Evolutionary conservation across 805 yeast species (phyloP).

Genomic region (Saccharomycopsis malanga): DNA sequence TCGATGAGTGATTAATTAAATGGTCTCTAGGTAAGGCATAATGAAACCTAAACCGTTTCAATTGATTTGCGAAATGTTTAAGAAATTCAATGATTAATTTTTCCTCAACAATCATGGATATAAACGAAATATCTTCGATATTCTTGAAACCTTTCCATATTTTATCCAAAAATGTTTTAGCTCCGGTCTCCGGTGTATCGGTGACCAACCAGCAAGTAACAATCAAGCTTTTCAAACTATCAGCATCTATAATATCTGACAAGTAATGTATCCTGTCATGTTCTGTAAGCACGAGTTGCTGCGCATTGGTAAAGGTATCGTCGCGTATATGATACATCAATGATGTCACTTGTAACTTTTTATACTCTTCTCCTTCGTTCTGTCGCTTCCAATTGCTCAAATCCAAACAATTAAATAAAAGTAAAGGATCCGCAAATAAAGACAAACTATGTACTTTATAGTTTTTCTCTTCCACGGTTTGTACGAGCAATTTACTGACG

Average conservation of each 20-base stretch:
- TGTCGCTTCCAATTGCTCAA: not conserved
- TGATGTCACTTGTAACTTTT: not conserved
- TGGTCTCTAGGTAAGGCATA: conserved; percentile 8
- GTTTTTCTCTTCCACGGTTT: not conserved
- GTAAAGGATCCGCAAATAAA: conserved; percentile 9
- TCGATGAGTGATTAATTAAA: conserved; percentile 2
- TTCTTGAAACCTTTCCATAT: conserved; percentile 9
- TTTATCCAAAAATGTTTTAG: conserved; percentile 1
- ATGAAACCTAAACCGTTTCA: conserved; percentile 19
- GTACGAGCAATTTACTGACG: not conserved
- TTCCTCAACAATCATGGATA: conserved; percentile 16
- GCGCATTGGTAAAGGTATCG: not conserved
- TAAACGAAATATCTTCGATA: conserved; percentile 12
- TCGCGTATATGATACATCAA: conserved; percentile 12
- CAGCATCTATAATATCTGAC: conserved; percentile 6
- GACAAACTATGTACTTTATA: not conserved
- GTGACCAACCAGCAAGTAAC: conserved; percentile 11
- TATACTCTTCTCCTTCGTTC: not conserved
- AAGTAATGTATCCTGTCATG: not conserved
- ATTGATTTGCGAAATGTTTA: not conserved
- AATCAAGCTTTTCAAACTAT: conserved; percentile 3
- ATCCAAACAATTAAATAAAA: not conserved
- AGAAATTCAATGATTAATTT: conserved; percentile 8
- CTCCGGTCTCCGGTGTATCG: conserved; percentile 1
- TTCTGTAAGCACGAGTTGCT: not conserved